phyloP scores from a whole-genome alignment of 2,329 filamentous ascomycete genomes.

The Chaetothyriales sp. region DNA sequence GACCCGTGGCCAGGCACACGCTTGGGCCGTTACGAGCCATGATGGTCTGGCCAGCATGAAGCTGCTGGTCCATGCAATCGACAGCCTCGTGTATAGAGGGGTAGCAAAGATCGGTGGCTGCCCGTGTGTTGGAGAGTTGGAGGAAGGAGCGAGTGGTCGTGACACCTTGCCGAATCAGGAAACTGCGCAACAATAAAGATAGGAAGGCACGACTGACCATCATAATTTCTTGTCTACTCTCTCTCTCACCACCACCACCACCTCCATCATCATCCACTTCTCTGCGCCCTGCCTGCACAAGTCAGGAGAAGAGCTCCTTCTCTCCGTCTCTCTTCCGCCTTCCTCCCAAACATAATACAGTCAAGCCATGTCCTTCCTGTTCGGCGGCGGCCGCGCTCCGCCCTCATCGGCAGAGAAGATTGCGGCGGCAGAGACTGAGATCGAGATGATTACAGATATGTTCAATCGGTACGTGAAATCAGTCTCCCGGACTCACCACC shows the following conservation, averaged over 20 bases:
- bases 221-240: background rate
- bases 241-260: background rate
- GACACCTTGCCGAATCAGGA: background rate
- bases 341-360: background rate
- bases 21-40: slow-evolving; percentile 22
- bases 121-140: background rate
- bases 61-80: background rate
- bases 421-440: slow-evolving; percentile 85
- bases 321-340: background rate
- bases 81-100: background rate
- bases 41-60: slow-evolving; percentile 27
- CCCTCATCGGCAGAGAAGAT: slow-evolving; percentile 95
- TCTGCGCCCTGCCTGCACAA: background rate
- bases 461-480: slow-evolving; percentile 64
- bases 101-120: background rate
- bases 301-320: background rate
- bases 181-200: background rate
- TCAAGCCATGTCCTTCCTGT: slow-evolving; percentile 54
- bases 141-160: background rate
- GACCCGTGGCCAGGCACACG: background rate
- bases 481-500: background rate
- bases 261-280: background rate
- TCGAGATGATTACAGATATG: slow-evolving; percentile 91
- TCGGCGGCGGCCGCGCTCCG: slow-evolving; percentile 57
- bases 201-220: background rate